phyloP scores from a whole-genome alignment of 129 eudicot species.

The Flaveria linearis region DNA sequence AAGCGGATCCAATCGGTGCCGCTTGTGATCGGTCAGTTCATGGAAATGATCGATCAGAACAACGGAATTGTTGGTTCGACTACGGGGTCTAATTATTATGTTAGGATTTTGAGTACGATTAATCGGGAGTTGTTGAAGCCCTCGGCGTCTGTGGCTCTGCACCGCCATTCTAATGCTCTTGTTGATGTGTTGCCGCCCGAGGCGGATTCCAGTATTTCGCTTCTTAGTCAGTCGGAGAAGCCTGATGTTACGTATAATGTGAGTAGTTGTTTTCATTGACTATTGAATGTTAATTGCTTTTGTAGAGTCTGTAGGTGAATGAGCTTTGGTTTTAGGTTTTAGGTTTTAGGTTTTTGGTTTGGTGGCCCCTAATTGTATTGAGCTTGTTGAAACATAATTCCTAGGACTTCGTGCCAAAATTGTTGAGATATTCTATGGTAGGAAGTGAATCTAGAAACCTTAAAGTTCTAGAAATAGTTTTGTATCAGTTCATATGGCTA shows the following conservation, averaged over 20 bases:
- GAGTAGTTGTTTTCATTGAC: not conserved
- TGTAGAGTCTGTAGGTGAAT: too few species aligned
- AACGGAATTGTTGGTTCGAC: conserved; percentile 61
- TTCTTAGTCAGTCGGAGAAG: conserved; percentile 53
- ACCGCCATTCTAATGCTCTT: conserved; percentile 53
- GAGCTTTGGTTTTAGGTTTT: too few species aligned
- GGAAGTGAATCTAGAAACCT: too few species aligned
- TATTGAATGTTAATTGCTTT: too few species aligned
- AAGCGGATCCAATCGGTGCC: conserved; percentile 58
- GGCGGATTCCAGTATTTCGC: conserved; percentile 54
- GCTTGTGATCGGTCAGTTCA: conserved; percentile 52
- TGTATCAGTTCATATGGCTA: too few species aligned
- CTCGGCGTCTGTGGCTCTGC: conserved; percentile 46
- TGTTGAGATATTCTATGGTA: too few species aligned
- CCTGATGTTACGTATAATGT: conserved; percentile 55
- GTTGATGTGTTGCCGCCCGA: conserved; percentile 58
- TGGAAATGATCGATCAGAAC: conserved; percentile 60
- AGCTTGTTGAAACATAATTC: too few species aligned
- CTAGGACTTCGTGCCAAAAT: too few species aligned
- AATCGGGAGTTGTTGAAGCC: conserved; percentile 52
- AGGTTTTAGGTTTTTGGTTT: too few species aligned
- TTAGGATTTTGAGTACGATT: conserved; percentile 53
- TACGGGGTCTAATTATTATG: conserved; percentile 55
- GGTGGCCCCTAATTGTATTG: too few species aligned
- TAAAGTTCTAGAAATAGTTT: too few species aligned